Conservation (phyloP, 2,329 filamentous ascomycete species). For the Aspergillus nomiae region DNA sequence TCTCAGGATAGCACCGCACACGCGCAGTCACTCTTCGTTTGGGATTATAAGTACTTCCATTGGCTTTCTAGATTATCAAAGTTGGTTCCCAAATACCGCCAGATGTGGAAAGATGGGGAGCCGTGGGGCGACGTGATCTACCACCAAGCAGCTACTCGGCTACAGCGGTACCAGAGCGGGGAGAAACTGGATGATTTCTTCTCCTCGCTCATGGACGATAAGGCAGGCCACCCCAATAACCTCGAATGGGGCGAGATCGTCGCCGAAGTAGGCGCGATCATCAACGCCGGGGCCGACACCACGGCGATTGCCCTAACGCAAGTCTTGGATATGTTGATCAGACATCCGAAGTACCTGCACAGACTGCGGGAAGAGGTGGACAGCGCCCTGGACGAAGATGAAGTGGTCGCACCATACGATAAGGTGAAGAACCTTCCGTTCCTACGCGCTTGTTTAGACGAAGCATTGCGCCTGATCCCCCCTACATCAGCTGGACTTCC, state of each 20-base stretch:
- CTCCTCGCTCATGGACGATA: constrained; percentile 53
- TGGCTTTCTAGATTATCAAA: constrained; percentile 48
- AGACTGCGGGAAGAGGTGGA: constrained; percentile 49
- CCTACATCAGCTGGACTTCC: constrained; percentile 43
- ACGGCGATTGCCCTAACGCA: constrained; percentile 56
- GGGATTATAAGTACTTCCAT: constrained; percentile 53
- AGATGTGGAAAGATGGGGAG: constrained; percentile 37
- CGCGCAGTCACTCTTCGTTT: constrained; percentile 51
- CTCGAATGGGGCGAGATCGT: constrained; percentile 60
- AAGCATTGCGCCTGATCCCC: constrained; percentile 45
- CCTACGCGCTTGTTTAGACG: constrained; percentile 53
- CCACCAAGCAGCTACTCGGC: constrained; percentile 41
- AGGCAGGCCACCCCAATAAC: constrained; percentile 42
- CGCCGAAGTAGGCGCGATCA: constrained; percentile 47
- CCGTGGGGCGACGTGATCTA: constrained; percentile 52
- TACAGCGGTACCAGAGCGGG: constrained; percentile 37
- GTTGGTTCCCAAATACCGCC: constrained; percentile 41
- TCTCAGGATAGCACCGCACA: constrained; percentile 51
- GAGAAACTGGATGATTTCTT: constrained; percentile 62
- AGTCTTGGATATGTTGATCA: constrained; percentile 53
- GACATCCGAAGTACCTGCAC: constrained; percentile 42
- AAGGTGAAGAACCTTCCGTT: constrained; percentile 53
- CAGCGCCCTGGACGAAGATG: constrained; percentile 40
- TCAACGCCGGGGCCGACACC: constrained; percentile 53
- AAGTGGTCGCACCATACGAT: constrained; percentile 49